Evolutionary conservation across 257 asterid species (phyloP), one percentile per base, ranked within the genome.

Genomic region (Nicotiana benthamiana): DNA sequence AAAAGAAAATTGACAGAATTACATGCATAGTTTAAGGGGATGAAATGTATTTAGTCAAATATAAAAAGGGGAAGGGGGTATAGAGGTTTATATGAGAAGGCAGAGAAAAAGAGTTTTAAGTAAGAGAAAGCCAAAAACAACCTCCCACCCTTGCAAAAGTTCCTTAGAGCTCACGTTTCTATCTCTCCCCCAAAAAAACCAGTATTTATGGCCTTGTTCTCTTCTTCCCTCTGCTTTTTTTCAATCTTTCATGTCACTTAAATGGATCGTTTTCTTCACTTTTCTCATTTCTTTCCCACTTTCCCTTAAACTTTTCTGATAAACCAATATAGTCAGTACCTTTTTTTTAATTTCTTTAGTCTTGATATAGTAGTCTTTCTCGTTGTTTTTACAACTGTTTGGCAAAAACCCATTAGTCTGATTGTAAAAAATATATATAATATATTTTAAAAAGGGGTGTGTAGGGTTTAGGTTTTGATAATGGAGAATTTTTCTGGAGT

Each of bases 31-130:
- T 82, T 82, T 27, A 70, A 52, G 53, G 62, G 65, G 79, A 84
- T 90, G 88, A 80, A 84, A 77, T 89, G 95, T 61, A 91, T 87
- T 83, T 87, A 85, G 97, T 90, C 95, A 88, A 83, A 82, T 82
- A 36, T 77, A 48, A 80, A 81, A 54, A 67, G 82, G 82, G 83
- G 48, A 67, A 80, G 52, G 79, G 64, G 64, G 27, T 61, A 26
- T 26, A 60, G 62, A 80, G 61, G 82, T 80, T 86, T 82, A 87
- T 85, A 81, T 65, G 83, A 80, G 82, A 87, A 84, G 40, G 51
- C 34, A 77, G 28, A 76, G 43, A 76, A 26, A 32, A 5, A n/a
- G 75, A 66, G 10, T 67, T 34, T 67, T 43, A 85, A 67, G 67
- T 40, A 62, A 61, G 68, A 56, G 72, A 70, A 34, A 28, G 53